Percentiles rank a stretch among this genome's conserved stretches.
phyloP scores from a whole-genome alignment of 2,329 filamentous ascomycete genomes.

The Cercospora sp. region DNA sequence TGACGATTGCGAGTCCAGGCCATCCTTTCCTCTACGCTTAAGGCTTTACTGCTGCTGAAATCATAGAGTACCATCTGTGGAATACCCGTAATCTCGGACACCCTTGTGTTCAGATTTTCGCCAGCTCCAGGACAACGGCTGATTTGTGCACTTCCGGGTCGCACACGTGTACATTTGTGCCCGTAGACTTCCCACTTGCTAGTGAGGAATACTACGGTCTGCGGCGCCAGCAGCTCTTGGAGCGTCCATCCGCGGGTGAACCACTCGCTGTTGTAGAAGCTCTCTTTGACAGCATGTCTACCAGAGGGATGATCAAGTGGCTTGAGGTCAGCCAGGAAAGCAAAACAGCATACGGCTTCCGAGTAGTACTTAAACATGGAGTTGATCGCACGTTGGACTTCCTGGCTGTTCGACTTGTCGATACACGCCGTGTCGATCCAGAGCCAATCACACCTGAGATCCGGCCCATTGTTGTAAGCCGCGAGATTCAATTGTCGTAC shows the following conservation, averaged over 20 bases:
- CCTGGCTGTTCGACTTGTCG: constrained; percentile 21
- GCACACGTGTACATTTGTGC: constrained; percentile 14
- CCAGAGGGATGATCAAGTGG: neutral
- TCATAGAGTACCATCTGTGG: constrained; percentile 15
- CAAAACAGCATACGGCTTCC: constrained; percentile 20
- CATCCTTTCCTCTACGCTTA: constrained; percentile 8
- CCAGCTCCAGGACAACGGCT: neutral
- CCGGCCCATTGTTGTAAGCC: neutral
- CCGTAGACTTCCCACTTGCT: constrained; percentile 19
- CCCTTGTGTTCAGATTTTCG: constrained; percentile 5
- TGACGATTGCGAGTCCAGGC: constrained; percentile 8
- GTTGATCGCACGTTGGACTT: constrained; percentile 22
- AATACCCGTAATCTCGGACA: constrained; percentile 21
- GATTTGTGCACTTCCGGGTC: neutral
- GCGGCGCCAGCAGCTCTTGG: constrained; percentile 28
- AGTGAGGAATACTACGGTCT: constrained; percentile 22
- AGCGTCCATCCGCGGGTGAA: constrained; percentile 31
- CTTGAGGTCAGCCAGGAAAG: constrained; percentile 20
- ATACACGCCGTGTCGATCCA: constrained; percentile 31
- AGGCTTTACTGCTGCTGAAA: neutral
- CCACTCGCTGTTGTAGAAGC: constrained; percentile 22
- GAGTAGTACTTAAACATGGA: constrained; percentile 27
- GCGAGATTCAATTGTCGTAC: neutral
- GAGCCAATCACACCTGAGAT: constrained; percentile 12
- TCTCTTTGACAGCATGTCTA: neutral